Base-by-base conservation (phyloP, 257 asterid species). In the Solanum acaule region DNA sequence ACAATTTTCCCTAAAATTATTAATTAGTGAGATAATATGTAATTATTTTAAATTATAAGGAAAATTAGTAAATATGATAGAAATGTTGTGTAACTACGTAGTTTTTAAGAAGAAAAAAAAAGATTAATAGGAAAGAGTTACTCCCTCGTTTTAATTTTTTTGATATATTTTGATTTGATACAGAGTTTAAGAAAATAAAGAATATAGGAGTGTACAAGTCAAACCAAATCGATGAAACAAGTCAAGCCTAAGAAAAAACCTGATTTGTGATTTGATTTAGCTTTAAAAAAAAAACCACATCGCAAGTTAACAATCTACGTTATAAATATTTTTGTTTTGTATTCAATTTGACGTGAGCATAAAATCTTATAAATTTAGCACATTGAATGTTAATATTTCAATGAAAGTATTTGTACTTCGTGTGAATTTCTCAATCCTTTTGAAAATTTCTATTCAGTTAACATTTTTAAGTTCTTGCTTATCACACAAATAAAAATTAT, bases 341-440 rank as follows among this genome's bases (percentile, higher is more conserved):
- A 56, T 56, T 56, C 11, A 56, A 0, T 20, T 56, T 56, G 2
- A 56, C n/a, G 4, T 7, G 0, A 20, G 4, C 0, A 0, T 56
- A 7, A 20, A 56, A 56, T 7, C 23, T 0, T 52, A 56, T 56
- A 56, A 56, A 56, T 56, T 56, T 7, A 56, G 65, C 65, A 20
- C 0, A 20, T 3, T 20, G 11, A 56, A 7, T 7, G 65, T 56
- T 56, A 56, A 56, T 20, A 56, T 56, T 20, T 20, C 65, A 56
- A 56, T 18, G 65, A 20, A 20, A 56, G 4, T 56, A 56, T 56
- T 56, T 56, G 25, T 20, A 56, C 5, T 20, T 20, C 10, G n/a
- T 20, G n/a, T 56, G 2, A 56, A 56, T 56, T 56, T 18, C 4
- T 0, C 10, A 56, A 1, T 56, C 1, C 20, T 56, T 56, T 56